A percentile compares a stretch with the other conserved stretches of the same genome.
These are phyloP conservation scores for Aspergillus udagawae DNA, from an alignment of 2,329 filamentous ascomycete species.

Conservation along the genomic window DNA sequence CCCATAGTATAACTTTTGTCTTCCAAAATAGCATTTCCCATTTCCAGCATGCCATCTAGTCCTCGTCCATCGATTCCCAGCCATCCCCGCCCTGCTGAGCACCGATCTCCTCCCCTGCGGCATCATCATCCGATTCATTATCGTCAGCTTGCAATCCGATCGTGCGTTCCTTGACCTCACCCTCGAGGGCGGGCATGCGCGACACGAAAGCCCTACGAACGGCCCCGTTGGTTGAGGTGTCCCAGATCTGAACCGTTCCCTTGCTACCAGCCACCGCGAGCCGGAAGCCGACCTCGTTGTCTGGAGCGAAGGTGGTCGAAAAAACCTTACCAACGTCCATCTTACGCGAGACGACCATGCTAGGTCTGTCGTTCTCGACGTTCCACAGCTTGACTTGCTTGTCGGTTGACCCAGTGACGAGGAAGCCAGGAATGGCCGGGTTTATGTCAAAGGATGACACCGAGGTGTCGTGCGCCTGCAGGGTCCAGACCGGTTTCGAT, in stretches of 20 bases:
- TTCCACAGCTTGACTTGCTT: constrained; percentile 98
- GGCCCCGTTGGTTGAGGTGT: constrained; percentile 86
- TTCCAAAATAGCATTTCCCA: not conserved
- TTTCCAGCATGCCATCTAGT: constrained; percentile 26
- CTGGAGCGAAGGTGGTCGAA: constrained; percentile 82
- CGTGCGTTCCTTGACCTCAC: constrained; percentile 67
- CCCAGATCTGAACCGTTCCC: constrained; percentile 89
- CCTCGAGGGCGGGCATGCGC: constrained; percentile 59
- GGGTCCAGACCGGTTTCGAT: constrained; percentile 85
- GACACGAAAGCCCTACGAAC: constrained; percentile 80
- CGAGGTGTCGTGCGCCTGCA: constrained; percentile 92
- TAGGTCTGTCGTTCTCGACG: constrained; percentile 72
- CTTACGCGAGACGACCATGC: constrained; percentile 86
- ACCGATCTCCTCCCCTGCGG: constrained; percentile 47
- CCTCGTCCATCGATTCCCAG: constrained; percentile 55
- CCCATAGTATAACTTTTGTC: not conserved
- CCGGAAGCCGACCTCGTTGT: constrained; percentile 84
- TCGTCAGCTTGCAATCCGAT: constrained; percentile 66
- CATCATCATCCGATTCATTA: constrained; percentile 63
- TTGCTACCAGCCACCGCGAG: constrained; percentile 93
- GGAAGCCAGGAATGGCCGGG: constrained; percentile 80
- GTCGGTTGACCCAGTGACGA: constrained; percentile 90
- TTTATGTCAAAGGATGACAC: constrained; percentile 93
- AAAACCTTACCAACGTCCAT: constrained; percentile 94
- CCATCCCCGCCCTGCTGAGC: constrained; percentile 48